A percentile compares a stretch with the other conserved stretches of the same genome.
These are phyloP conservation scores for Coffea canephora DNA, from an alignment of 257 asterid genomes.

Conservation along the genomic window DNA sequence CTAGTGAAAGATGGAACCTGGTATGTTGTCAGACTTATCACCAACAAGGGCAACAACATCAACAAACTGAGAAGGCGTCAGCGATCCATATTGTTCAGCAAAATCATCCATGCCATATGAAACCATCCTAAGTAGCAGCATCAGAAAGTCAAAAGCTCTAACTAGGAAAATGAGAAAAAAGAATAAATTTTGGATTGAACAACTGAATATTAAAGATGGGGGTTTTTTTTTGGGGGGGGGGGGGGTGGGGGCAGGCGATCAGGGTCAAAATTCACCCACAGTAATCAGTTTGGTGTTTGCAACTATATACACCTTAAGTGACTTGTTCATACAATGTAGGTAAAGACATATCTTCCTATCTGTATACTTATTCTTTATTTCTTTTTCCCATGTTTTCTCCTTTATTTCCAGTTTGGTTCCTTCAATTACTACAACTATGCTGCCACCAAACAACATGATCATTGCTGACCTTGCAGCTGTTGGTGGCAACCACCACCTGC, in stretches of 20 bases:
- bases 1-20: constrained; percentile 50
- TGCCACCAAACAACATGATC: neutral
- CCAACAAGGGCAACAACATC: constrained; percentile 90
- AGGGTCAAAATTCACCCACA: neutral
- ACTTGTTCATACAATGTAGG: neutral
- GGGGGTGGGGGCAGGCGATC: neutral
- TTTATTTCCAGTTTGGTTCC: neutral
- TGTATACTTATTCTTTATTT: neutral
- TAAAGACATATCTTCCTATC: neutral
- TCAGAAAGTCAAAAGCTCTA: constrained; percentile 15
- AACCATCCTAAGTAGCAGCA: constrained; percentile 58
- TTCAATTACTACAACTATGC: neutral
- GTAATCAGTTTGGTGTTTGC: neutral
- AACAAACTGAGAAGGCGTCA: constrained; percentile 89
- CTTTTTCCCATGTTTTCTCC: neutral
- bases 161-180: constrained; percentile 4
- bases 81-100: constrained; percentile 70
- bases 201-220: neutral
- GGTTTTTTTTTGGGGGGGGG: no score
- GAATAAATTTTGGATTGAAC: neutral
- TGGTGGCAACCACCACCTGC: neutral
- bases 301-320: neutral
- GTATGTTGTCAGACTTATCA: constrained; percentile 89
- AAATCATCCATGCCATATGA: constrained; percentile 98
- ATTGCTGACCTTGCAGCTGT: neutral